Evolutionary conservation across 306 rosid genomes (phyloP).

Genomic region (Clitoria ternatea): DNA sequence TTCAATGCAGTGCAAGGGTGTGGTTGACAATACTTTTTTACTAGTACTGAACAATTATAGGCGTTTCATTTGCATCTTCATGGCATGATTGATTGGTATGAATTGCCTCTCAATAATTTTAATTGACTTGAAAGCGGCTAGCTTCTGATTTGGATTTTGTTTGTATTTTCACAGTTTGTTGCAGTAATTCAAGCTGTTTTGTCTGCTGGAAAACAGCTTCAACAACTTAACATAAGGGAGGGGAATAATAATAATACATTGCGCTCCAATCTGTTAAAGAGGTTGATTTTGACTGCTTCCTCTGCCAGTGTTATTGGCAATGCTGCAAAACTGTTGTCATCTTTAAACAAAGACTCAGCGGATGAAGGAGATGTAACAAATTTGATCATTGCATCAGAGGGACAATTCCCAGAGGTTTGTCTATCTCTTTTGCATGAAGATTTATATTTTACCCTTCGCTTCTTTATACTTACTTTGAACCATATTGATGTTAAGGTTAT

Average conservation of each 20-base stretch:
- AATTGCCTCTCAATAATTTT: not conserved
- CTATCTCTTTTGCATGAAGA: not conserved
- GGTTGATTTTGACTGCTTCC: slow-evolving; percentile 67
- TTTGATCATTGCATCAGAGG: slow-evolving; percentile 51
- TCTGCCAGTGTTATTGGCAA: slow-evolving; percentile 54
- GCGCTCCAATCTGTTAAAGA: slow-evolving; percentile 59
- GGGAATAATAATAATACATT: slow-evolving; percentile 32
- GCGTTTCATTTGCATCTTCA: slow-evolving; percentile 5
- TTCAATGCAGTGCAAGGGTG: not conserved
- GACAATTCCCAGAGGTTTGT: slow-evolving; percentile 73
- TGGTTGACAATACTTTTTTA: not conserved
- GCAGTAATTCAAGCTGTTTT: slow-evolving; percentile 79
- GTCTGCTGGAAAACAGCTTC: slow-evolving; percentile 81
- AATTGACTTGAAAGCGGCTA: not conserved
- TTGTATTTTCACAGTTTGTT: slow-evolving; percentile 53
- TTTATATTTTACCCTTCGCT: slow-evolving; percentile 9
- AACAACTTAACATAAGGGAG: slow-evolving; percentile 55
- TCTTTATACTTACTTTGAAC: not conserved
- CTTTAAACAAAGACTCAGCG: slow-evolving; percentile 75
- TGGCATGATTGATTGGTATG: not conserved
- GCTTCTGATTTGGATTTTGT: slow-evolving; percentile 22
- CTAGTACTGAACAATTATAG: not conserved
- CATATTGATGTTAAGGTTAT: slow-evolving; percentile 20
- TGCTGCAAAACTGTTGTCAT: slow-evolving; percentile 78
- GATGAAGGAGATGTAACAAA: slow-evolving; percentile 65